These are phyloP conservation scores for Chalciporus pseudorubinellus DNA, from an alignment of 768 basidiomycete species.

Conservation along the genomic window DNA sequence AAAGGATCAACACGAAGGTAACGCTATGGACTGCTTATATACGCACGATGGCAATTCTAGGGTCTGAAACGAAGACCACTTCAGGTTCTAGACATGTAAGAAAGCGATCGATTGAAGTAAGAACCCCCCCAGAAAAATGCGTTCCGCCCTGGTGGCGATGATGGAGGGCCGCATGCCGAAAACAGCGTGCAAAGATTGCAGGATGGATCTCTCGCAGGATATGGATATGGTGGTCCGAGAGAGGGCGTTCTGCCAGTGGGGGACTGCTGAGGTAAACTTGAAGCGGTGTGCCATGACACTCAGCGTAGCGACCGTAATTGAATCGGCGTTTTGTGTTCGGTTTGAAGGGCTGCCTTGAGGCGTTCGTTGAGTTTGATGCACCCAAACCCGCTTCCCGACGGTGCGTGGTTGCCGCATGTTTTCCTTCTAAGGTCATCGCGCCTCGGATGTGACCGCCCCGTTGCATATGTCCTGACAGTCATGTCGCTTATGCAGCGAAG, in stretches of 20 bases:
- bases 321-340: slow-evolving; percentile 24
- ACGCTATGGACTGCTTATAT: slow-evolving; percentile 24
- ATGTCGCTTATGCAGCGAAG: slow-evolving; percentile 15
- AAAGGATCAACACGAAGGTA: slow-evolving; percentile 4
- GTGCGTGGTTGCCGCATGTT: slow-evolving; percentile 38
- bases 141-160: slow-evolving; percentile 11
- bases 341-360: slow-evolving; percentile 33
- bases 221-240: slow-evolving; percentile 5
- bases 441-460: slow-evolving; percentile 11
- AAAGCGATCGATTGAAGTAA: slow-evolving; percentile 33
- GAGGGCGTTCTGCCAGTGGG: slow-evolving; percentile 7
- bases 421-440: slow-evolving; percentile 30
- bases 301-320: slow-evolving; percentile 14
- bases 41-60: slow-evolving; percentile 21
- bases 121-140: slow-evolving; percentile 31
- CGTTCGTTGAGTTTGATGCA: slow-evolving; percentile 23
- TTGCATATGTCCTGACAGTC: slow-evolving; percentile 10
- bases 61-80: slow-evolving; percentile 17
- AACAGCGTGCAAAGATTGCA: slow-evolving; percentile 16
- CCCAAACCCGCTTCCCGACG: slow-evolving; percentile 24
- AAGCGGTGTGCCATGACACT: slow-evolving; percentile 14
- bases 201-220: slow-evolving; percentile 9
- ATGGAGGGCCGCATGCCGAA: slow-evolving; percentile 22
- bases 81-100: slow-evolving; percentile 23
- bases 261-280: slow-evolving; percentile 31